Conservation (phyloP, 176 grass and related monocot genomes). For the Hordeum vulgare region DNA sequence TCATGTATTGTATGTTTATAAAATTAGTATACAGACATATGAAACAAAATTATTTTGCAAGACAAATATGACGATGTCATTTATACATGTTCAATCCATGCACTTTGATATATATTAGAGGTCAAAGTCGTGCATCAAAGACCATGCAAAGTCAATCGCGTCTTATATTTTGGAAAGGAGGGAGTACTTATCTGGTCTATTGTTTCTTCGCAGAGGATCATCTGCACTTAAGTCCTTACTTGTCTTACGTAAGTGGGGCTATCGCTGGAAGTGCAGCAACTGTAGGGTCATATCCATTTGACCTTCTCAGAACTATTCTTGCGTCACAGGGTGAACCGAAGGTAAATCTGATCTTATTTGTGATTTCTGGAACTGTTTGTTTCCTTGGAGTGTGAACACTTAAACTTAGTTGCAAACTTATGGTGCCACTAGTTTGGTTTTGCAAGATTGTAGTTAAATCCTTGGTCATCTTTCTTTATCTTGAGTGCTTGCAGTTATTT, state of each 20-base stretch:
- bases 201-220: conserved; percentile 72
- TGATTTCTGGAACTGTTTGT: background rate
- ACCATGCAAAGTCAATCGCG: too few relatives aligned
- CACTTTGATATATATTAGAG: too few relatives aligned
- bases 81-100: too few relatives aligned
- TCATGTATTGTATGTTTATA: too few relatives aligned
- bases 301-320: conserved; percentile 96
- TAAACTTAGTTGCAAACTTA: background rate
- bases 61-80: too few relatives aligned
- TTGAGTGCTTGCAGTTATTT: background rate
- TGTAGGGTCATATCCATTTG: conserved; percentile 94
- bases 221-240: conserved; percentile 79
- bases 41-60: too few relatives aligned
- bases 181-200: conserved; percentile 10
- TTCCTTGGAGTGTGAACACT: background rate
- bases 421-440: background rate
- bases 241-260: conserved; percentile 92
- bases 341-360: conserved; percentile 44
- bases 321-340: conserved; percentile 99
- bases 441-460: background rate
- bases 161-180: too few relatives aligned
- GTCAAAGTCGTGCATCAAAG: too few relatives aligned
- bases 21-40: too few relatives aligned
- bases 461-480: background rate
- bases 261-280: conserved; percentile 89